phyloP scores from a whole-genome alignment of 1,139 yeast genomes.

The Suhomyces anneliseae region DNA sequence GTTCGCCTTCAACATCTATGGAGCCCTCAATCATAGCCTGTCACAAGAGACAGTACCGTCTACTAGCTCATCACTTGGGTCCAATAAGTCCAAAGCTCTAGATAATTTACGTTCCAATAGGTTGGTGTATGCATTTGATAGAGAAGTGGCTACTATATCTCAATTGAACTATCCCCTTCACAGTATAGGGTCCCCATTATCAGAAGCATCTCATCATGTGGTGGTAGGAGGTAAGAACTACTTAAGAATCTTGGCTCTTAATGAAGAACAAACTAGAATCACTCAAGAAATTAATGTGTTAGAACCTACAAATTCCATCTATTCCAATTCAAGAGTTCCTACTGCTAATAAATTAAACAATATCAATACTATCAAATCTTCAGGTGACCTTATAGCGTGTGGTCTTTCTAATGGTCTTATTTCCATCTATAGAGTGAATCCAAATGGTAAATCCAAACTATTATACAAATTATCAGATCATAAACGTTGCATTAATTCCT shows the following conservation, averaged over 20 bases:
- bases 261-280: conserved; percentile 38
- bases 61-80: conserved; percentile 13
- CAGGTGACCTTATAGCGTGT: conserved; percentile 39
- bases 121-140: conserved; percentile 26
- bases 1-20: conserved; percentile 40
- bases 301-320: conserved; percentile 44
- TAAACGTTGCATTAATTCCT: conserved; percentile 75
- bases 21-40: conserved; percentile 20
- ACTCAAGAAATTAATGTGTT: conserved; percentile 45
- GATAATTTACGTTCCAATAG: conserved; percentile 10
- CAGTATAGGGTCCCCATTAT: conserved; percentile 12
- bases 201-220: conserved; percentile 30
- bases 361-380: conserved; percentile 42
- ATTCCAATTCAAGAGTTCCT: conserved; percentile 37
- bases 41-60: conserved; percentile 13
- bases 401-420: conserved; percentile 45
- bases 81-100: conserved; percentile 8
- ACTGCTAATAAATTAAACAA: conserved; percentile 39
- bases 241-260: conserved; percentile 49
- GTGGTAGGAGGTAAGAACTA: conserved; percentile 62
- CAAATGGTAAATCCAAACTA: conserved; percentile 41
- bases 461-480: conserved; percentile 62
- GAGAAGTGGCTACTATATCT: conserved; percentile 37
- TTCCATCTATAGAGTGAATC: conserved; percentile 32
- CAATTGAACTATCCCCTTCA: conserved; percentile 33